Conservation (phyloP, 257 asterid genomes). For the Scutellaria baicalensis region DNA sequence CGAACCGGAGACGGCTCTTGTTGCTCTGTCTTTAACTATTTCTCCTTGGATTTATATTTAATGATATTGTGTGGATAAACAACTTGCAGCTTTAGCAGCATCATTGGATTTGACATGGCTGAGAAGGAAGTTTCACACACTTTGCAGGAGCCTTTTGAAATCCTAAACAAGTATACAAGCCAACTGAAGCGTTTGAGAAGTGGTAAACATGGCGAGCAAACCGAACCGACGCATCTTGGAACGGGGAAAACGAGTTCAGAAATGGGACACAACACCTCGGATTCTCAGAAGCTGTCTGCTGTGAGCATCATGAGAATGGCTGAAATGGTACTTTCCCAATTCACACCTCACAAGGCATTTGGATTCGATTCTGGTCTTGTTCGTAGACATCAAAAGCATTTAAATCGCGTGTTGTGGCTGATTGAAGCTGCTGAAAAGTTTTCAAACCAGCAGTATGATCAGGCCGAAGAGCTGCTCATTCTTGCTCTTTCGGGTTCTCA, state of each 20-base stretch:
- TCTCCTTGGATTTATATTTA: background rate
- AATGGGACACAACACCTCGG: background rate
- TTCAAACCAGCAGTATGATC: constrained; percentile 14
- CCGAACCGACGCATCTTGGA: background rate
- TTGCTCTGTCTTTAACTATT: background rate
- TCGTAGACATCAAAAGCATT: background rate
- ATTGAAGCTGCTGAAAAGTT: constrained; percentile 23
- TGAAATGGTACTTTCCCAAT: background rate
- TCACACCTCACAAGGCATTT: background rate
- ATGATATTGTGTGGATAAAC: background rate
- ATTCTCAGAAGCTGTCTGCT: background rate
- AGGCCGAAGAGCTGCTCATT: constrained; percentile 23
- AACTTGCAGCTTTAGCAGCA: too few relatives aligned
- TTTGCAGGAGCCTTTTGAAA: background rate
- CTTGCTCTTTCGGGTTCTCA: constrained; percentile 8
- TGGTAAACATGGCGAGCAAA: background rate
- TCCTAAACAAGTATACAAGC: constrained; percentile 6
- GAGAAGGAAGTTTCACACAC: background rate
- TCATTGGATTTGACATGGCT: background rate
- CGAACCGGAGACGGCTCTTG: background rate
- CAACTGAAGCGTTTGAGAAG: constrained; percentile 10
- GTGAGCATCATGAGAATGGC: constrained; percentile 13
- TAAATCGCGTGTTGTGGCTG: background rate
- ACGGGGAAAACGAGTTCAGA: background rate
- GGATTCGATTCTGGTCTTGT: background rate